phyloP scores from a whole-genome alignment of 2,329 filamentous ascomycete genomes.

The Aspergillus oerlinghausenensis region DNA sequence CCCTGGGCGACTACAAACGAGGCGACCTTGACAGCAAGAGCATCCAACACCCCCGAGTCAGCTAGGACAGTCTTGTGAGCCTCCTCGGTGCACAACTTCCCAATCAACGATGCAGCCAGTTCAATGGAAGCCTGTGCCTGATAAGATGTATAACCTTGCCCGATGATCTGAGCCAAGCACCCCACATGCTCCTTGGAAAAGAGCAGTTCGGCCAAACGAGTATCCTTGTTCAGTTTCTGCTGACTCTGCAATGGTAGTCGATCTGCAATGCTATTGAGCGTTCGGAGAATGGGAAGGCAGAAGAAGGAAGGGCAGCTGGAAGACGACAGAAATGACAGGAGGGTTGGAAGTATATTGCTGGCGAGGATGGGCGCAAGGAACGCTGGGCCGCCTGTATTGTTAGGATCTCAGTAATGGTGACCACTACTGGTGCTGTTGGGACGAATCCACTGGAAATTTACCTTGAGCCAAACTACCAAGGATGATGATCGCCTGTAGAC shows the following conservation, averaged over 20 bases:
- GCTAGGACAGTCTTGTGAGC: constrained; percentile 67
- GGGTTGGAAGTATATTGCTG: constrained; percentile 61
- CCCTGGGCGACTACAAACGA: constrained; percentile 65
- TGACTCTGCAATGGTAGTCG: constrained; percentile 56
- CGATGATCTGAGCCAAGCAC: constrained; percentile 62
- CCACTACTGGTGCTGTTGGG: neutral
- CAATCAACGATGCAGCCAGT: constrained; percentile 46
- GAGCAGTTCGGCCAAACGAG: constrained; percentile 57
- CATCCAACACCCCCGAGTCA: constrained; percentile 69
- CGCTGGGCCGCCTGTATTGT: constrained; percentile 63
- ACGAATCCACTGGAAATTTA: constrained; percentile 33
- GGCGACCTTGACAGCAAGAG: constrained; percentile 68
- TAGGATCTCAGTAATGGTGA: constrained; percentile 14
- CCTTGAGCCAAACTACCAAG: constrained; percentile 80
- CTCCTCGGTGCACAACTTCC: constrained; percentile 65
- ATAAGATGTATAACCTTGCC: constrained; percentile 50
- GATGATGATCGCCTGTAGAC: constrained; percentile 78
- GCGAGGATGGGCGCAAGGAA: constrained; percentile 72
- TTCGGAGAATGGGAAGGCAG: constrained; percentile 67
- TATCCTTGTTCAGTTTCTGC: constrained; percentile 46
- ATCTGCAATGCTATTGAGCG: constrained; percentile 67
- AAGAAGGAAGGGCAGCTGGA: constrained; percentile 61
- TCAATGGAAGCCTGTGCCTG: constrained; percentile 48
- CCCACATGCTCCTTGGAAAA: constrained; percentile 60
- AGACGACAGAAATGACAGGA: constrained; percentile 67